Evolutionary conservation across 116 monocot species (phyloP), one percentile per base, ranked within the genome.

Genomic region (Phalaenopsis hybrid): DNA sequence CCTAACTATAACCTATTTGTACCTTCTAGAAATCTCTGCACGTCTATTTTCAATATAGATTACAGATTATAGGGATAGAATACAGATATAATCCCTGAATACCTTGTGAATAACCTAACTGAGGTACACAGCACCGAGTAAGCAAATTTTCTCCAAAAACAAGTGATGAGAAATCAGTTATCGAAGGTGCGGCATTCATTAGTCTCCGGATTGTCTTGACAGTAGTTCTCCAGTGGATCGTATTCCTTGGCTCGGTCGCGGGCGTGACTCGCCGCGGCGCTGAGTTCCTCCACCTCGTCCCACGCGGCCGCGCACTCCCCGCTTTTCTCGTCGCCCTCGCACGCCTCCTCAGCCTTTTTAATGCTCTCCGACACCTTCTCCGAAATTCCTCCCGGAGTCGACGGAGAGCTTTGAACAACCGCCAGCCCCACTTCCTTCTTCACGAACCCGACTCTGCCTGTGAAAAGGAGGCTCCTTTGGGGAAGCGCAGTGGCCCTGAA

Each of bases 251-350:
- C 69, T 79, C 82, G 87, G 46, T 89, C 92, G 13, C 93, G 84
- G 2, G 92, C 92, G 76, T 98, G 95, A 86, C 98, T 98, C 5
- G 98, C 98, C 3, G 98, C 93, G 0, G 98, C 93, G 83, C 98
- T 98, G 50, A 94, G 88, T 85, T 98, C 98, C 89, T 98, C 98
- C 61, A 98, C 98, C 87, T 94, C 93, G 78, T 98, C 98, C 98
- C 98, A 98, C 43, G 98, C 93, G 5, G 98, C 93, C 7, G 86
- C 90, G 79, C 98, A 98, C 86, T 98, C 98, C 33, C 92, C 93
- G 44, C 86, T 92, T 75, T 18, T 76, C 20, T 76, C 45, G 80
- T 94, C 84, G 4, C 75, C 95, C 2, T 82, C 81, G 85, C 98
- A 98, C 46, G 80, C 31, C 86, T 95, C 88, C 87, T 90, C 81